Percentiles rank a stretch among this genome's conserved stretches.
Evolutionary conservation across 371 early-diverging fungal species (phyloP).

Genomic region (Lichtheimia hyalospora): DNA sequence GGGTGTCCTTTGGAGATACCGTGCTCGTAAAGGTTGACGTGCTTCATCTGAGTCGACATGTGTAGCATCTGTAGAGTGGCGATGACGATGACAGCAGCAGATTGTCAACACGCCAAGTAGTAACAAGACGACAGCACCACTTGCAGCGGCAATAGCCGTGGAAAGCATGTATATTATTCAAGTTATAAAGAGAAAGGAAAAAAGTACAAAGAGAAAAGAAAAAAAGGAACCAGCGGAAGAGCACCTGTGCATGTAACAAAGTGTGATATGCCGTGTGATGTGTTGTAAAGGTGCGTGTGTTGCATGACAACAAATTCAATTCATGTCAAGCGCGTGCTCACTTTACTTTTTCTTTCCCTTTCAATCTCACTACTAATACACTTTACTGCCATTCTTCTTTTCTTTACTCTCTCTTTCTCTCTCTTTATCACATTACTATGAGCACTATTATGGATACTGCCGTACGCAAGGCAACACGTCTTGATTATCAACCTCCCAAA

Average conservation of each 20-base stretch:
- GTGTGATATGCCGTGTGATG: no score
- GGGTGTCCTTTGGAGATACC: conserved; percentile 14
- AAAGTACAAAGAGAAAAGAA: not conserved
- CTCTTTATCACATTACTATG: conserved; percentile 3
- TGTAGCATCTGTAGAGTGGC: not conserved
- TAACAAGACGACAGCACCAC: not conserved
- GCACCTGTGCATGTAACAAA: no score
- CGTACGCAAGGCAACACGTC: conserved; percentile 71
- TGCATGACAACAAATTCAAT: no score
- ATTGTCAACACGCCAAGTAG: not conserved
- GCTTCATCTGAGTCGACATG: conserved; percentile 7
- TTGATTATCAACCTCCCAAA: conserved; percentile 73
- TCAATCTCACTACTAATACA: not conserved
- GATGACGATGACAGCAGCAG: not conserved
- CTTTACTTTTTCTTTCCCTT: not conserved
- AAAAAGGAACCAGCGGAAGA: no score
- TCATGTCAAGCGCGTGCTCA: not conserved
- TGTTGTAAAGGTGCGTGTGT: no score
- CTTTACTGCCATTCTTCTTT: no score
- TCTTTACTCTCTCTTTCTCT: conserved; percentile 2
- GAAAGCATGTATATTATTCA: not conserved
- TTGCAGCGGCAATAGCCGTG: not conserved
- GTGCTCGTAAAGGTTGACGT: conserved; percentile 5
- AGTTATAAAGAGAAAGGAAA: conserved; percentile 1
- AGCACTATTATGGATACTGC: conserved; percentile 64